These are phyloP conservation scores for Leucocoprinus birnbaumii DNA, from an alignment of 768 basidiomycete species.

Conservation along the genomic window DNA sequence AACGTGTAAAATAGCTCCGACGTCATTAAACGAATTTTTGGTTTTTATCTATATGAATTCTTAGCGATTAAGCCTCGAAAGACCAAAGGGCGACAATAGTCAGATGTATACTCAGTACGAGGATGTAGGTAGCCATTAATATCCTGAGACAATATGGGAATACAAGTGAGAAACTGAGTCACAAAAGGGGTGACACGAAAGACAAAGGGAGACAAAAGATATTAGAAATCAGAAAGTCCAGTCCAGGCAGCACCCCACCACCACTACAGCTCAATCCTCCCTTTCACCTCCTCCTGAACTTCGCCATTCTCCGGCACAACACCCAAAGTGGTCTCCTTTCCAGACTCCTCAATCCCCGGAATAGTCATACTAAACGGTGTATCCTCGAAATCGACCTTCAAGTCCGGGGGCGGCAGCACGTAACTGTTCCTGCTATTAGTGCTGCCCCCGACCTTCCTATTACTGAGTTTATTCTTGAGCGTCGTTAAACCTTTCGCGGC, in stretches of 20 bases:
- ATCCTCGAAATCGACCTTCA: slow-evolving; percentile 12
- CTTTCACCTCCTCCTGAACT: slow-evolving; percentile 9
- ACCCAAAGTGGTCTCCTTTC: slow-evolving; percentile 7
- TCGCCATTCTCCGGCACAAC: slow-evolving; percentile 11
- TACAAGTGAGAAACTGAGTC: too few species aligned
- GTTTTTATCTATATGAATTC: neutral
- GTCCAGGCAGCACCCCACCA: neutral
- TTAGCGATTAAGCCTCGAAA: too few species aligned
- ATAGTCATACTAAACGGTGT: slow-evolving; percentile 8
- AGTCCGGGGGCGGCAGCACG: slow-evolving; percentile 5
- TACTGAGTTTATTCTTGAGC: slow-evolving; percentile 9
- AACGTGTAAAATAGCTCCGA: too few species aligned
- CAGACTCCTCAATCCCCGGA: slow-evolving; percentile 8
- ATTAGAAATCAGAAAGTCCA: neutral
- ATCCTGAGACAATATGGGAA: too few species aligned
- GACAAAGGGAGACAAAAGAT: neutral
- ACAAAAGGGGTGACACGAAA: neutral
- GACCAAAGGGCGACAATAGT: too few species aligned
- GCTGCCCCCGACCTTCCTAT: neutral
- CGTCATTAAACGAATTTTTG: neutral
- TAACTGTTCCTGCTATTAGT: slow-evolving; percentile 6
- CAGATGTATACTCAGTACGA: too few species aligned
- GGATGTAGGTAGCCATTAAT: too few species aligned
- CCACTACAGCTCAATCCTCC: neutral
- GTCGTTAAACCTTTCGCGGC: slow-evolving; percentile 8